A percentile compares a stretch with the other conserved stretches of the same genome.
Evolutionary conservation across 768 basidiomycete genomes (phyloP).

Genomic region (Mycena vitilis): DNA sequence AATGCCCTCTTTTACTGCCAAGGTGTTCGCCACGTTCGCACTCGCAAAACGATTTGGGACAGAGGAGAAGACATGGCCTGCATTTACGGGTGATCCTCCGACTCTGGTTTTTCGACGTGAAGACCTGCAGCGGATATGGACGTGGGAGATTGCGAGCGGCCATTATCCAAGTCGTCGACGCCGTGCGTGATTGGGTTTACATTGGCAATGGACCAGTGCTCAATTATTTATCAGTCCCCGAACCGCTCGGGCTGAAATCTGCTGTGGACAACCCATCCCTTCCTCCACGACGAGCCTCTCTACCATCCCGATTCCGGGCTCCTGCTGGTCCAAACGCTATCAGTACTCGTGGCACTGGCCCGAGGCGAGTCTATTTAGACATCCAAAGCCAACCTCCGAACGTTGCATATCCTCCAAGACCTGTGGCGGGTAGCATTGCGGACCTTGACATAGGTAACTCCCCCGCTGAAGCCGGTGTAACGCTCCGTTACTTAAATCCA

Average conservation of each 20-base stretch:
- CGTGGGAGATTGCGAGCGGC: conserved; percentile 94
- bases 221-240: conserved; percentile 66
- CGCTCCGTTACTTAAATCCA: conserved; percentile 25
- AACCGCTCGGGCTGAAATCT: conserved; percentile 67
- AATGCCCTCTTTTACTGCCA: neutral
- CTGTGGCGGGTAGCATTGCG: conserved; percentile 83
- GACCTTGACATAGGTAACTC: conserved; percentile 76
- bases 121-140: conserved; percentile 92
- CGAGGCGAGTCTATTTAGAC: conserved; percentile 83
- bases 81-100: conserved; percentile 33
- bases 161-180: conserved; percentile 89
- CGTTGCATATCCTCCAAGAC: conserved; percentile 89
- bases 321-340: conserved; percentile 60
- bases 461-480: neutral
- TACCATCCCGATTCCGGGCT: conserved; percentile 61
- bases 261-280: conserved; percentile 80
- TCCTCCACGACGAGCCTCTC: conserved; percentile 61
- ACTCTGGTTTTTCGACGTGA: conserved; percentile 70
- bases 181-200: conserved; percentile 61
- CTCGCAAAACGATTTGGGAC: conserved; percentile 32
- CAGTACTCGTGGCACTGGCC: conserved; percentile 78
- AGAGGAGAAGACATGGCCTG: conserved; percentile 34
- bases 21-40: conserved; percentile 31
- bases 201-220: conserved; percentile 16
- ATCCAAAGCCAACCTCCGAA: conserved; percentile 69